Conservation (phyloP, 1,284 basidiomycete species). For the Ustilago esculenta region DNA sequence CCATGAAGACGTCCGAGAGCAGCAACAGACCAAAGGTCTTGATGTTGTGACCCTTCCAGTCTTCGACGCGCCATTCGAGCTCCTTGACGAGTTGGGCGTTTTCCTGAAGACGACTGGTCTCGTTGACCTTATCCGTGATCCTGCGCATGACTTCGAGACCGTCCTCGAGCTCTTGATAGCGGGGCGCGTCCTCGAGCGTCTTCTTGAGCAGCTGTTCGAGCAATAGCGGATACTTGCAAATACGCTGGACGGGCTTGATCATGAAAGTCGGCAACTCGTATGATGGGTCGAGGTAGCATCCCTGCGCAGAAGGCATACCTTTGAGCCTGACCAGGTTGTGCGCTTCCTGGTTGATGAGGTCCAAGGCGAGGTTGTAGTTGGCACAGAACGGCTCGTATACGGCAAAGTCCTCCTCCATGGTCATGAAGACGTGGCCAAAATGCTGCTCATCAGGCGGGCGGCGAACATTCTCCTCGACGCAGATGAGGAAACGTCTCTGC, state of each 20-base stretch:
- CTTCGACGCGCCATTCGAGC: slow-evolving; percentile 88
- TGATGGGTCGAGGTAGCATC: slow-evolving; percentile 68
- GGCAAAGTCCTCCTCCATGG: slow-evolving; percentile 77
- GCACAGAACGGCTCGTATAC: slow-evolving; percentile 95
- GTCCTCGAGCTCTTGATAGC: slow-evolving; percentile 80
- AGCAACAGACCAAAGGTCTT: slow-evolving; percentile 91
- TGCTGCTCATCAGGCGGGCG: slow-evolving; percentile 73
- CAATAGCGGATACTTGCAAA: slow-evolving; percentile 79
- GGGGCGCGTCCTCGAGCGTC: slow-evolving; percentile 52
- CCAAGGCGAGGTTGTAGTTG: slow-evolving; percentile 77
- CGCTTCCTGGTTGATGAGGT: slow-evolving; percentile 75
- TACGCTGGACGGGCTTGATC: slow-evolving; percentile 80
- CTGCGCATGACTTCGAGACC: slow-evolving; percentile 88
- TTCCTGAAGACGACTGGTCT: slow-evolving; percentile 83
- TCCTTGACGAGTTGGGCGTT: slow-evolving; percentile 88
- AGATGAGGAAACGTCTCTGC: slow-evolving; percentile 94
- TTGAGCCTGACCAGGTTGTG: slow-evolving; percentile 50
- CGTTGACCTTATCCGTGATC: slow-evolving; percentile 95
- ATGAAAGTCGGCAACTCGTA: slow-evolving; percentile 84
- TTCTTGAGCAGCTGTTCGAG: slow-evolving; percentile 76
- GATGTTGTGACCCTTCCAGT: slow-evolving; percentile 98
- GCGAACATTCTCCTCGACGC: slow-evolving; percentile 74
- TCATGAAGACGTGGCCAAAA: slow-evolving; percentile 70
- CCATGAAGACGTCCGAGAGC: slow-evolving; percentile 92
- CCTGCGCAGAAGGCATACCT: slow-evolving; percentile 55